Base-by-base conservation (phyloP, 805 yeast genomes). In the Zygoascus ofunaensis region DNA sequence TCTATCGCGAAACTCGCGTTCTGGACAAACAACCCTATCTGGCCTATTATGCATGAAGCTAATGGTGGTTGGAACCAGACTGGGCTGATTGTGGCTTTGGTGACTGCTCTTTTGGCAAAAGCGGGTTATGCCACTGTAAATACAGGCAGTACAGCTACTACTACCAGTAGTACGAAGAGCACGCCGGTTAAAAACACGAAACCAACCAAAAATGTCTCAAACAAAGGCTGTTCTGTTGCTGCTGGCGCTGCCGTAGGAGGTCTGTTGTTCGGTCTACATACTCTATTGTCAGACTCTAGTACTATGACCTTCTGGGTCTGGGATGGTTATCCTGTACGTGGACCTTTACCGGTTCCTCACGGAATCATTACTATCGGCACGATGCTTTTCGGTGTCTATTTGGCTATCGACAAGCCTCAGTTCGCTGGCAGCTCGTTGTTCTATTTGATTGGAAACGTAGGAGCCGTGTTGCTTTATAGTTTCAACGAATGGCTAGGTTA, bases 271-370 rank as follows among this genome's bases (percentile, higher is more conserved):
- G 75, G 82, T 4, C 61, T 83, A 30, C 81, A 80, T 53, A 83
- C 94, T 12, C 75, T 80, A 69, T 61, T 87, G 39, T 74, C 86
- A 2, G 98, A 92, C 60, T 74, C 96, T 0, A 80, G 94, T 2
- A 83, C 92, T 7, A 71, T 90, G 36, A 82, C 86, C n/a, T 70
- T 80, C 39, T 92, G 97, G 97, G 77, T 79, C n/a, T 92, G 97
- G 97, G 83, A 80, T 49, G 98, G 98, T 1, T 90, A 73, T 60
- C 95, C 94, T 35, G 69, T 85, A n/a, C 66, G 68, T 3, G 94
- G 94, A 0, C 96, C 97, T 8, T 72, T 83, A 3, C 94, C 97
- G 10, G 77, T 87, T 37, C 87, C 94, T 24, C 87, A 86, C 53
- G 90, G 94, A 39, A 46, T 63, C 8, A 49, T 82, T 22, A 75